Evolutionary conservation across 1,139 yeast genomes (phyloP).

Genomic region (Chernovozyma aurita): DNA sequence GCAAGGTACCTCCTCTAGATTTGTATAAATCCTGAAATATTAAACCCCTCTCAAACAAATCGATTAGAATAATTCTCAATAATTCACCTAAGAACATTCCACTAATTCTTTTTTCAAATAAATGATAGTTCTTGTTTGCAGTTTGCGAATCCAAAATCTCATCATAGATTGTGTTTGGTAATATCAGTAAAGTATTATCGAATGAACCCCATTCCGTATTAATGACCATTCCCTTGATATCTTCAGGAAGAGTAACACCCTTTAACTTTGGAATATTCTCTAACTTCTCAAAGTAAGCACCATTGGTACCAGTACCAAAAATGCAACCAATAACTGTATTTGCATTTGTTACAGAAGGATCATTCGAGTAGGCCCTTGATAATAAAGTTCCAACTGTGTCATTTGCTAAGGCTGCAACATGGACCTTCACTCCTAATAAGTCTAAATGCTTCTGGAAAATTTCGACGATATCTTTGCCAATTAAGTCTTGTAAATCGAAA

Average conservation of each 20-base stretch:
- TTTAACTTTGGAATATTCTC: constrained; percentile 67
- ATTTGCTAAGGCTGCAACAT: constrained; percentile 84
- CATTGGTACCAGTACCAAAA: constrained; percentile 95
- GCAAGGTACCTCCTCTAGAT: constrained; percentile 49
- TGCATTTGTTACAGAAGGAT: constrained; percentile 52
- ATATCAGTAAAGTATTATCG: constrained; percentile 67
- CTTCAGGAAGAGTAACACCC: constrained; percentile 35
- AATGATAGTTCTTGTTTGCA: constrained; percentile 80
- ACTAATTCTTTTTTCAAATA: constrained; percentile 88
- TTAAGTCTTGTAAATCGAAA: constrained; percentile 76
- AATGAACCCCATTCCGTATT: constrained; percentile 98
- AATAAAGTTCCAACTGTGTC: constrained; percentile 93
- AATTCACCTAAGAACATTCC: constrained; percentile 95
- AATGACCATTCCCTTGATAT: constrained; percentile 72
- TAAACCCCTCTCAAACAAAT: constrained; percentile 53
- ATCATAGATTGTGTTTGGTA: constrained; percentile 79
- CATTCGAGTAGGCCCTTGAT: constrained; percentile 77
- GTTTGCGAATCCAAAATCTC: constrained; percentile 62
- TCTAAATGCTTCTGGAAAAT: constrained; percentile 68
- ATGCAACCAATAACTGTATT: constrained; percentile 82
- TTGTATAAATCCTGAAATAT: constrained; percentile 53
- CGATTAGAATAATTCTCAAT: constrained; percentile 66
- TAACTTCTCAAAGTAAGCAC: constrained; percentile 79
- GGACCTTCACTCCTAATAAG: constrained; percentile 54
- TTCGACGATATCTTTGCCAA: constrained; percentile 75